A percentile compares a stretch with the other conserved stretches of the same genome.
Conservation (phyloP, 1,284 basidiomycete species). For the Trametes hirsuta region DNA sequence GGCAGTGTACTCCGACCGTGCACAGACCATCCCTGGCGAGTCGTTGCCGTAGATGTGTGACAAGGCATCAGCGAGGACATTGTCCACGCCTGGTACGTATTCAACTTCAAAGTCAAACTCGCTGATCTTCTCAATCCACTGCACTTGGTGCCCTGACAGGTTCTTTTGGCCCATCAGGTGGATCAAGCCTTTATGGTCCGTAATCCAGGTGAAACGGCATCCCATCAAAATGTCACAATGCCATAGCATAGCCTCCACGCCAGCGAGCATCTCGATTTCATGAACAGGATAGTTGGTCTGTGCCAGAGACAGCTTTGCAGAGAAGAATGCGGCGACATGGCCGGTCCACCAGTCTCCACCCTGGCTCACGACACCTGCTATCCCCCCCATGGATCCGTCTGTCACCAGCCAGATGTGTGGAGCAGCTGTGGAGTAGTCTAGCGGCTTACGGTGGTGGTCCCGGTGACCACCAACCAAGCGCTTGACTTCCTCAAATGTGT, state of each 20-base stretch:
- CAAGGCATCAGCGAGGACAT: constrained; percentile 35
- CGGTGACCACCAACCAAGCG: too few species aligned
- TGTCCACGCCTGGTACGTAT: constrained; percentile 25
- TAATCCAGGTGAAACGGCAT: constrained; percentile 26
- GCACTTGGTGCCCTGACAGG: constrained; percentile 28
- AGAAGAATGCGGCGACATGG: constrained; percentile 31
- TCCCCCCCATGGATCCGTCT: constrained; percentile 22
- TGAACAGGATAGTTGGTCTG: constrained; percentile 36
- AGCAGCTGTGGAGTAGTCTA: too few species aligned
- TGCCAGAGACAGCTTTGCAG: constrained; percentile 34
- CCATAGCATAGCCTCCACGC: constrained; percentile 33
- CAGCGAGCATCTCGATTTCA: constrained; percentile 35
- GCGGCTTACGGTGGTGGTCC: too few species aligned
- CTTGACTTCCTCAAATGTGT: too few species aligned
- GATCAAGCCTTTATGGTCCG: constrained; percentile 33
- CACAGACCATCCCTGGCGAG: constrained; percentile 26
- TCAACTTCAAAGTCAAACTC: constrained; percentile 32
- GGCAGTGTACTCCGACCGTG: constrained; percentile 29
- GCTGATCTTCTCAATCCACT: constrained; percentile 23
- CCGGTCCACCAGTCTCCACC: constrained; percentile 11
- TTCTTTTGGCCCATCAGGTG: constrained; percentile 30
- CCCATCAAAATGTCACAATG: constrained; percentile 32
- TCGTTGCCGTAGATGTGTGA: constrained; percentile 41
- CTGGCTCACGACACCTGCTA: constrained; percentile 26
- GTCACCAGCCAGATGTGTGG: too few species aligned